phyloP scores from a whole-genome alignment of 2,329 filamentous ascomycete genomes.

The Blastomyces percursus region DNA sequence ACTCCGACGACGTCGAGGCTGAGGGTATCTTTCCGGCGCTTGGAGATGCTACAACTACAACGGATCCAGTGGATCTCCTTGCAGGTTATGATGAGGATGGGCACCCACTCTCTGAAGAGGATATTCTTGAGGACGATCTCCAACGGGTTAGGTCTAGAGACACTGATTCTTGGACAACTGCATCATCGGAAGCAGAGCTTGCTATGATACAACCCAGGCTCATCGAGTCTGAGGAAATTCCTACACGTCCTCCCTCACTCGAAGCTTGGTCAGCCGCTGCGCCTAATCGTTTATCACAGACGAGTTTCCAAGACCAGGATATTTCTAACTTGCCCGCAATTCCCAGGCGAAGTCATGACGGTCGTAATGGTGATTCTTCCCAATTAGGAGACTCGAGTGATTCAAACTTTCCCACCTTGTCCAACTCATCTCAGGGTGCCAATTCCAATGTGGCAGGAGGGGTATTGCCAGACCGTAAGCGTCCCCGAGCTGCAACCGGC shows the following conservation, averaged over 20 bases:
- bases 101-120: not conserved
- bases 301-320: not conserved
- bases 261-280: not conserved
- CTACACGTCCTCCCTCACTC: not conserved
- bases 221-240: not conserved
- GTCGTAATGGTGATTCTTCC: not conserved
- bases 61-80: not conserved
- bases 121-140: not conserved
- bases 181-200: conserved; percentile 1
- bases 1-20: not conserved
- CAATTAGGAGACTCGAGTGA: not conserved
- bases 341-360: too few relatives aligned
- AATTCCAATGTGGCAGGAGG: not conserved
- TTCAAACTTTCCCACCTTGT: not conserved
- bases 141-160: not conserved
- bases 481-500: not conserved
- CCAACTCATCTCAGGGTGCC: not conserved
- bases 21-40: not conserved
- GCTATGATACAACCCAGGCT: not conserved
- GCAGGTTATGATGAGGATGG: not conserved
- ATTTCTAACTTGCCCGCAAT: not conserved
- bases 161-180: not conserved
- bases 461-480: not conserved
- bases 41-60: not conserved
- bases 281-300: not conserved